Conservation (phyloP, 495 filamentous ascomycete species). For the Aspergillus wentii region DNA sequence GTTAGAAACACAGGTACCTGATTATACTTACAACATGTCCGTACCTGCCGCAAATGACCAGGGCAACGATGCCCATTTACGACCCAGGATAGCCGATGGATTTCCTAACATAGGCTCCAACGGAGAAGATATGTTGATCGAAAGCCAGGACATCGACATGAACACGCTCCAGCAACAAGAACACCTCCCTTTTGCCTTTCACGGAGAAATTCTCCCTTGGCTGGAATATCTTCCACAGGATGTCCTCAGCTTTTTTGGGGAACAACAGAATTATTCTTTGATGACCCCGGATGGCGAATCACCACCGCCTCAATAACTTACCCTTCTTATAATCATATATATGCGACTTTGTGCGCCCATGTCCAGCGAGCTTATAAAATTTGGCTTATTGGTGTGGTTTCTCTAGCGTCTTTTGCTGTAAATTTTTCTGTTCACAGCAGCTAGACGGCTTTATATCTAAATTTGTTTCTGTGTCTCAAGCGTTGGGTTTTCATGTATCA, state of each 20-base stretch:
- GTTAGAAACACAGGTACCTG: conserved; percentile 14
- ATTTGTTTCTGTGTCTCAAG: neutral
- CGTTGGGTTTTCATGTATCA: too few relatives aligned
- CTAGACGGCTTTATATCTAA: too few relatives aligned
- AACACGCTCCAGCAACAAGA: conserved; percentile 37
- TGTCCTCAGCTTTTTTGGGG: conserved; percentile 52
- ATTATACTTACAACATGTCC: conserved; percentile 22
- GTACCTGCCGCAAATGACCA: conserved; percentile 27
- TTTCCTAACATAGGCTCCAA: conserved; percentile 29
- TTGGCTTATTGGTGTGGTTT: conserved; percentile 6
- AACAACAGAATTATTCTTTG: conserved; percentile 31
- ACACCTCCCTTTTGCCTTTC: conserved; percentile 38
- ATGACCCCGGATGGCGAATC: conserved; percentile 30
- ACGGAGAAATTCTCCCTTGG: conserved; percentile 60
- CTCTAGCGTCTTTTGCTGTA: conserved; percentile 10
- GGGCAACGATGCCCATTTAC: too few relatives aligned
- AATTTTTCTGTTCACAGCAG: too few relatives aligned
- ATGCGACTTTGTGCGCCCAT: too few relatives aligned
- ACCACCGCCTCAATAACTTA: conserved; percentile 18
- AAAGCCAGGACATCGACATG: conserved; percentile 68
- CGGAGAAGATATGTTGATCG: conserved; percentile 58
- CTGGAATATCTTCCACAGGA: conserved; percentile 64
- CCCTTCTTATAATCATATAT: conserved; percentile 15
- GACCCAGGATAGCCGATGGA: too few relatives aligned
- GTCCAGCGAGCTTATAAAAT: conserved; percentile 12